These are phyloP conservation scores for Metschnikowia drakensbergensis DNA, from an alignment of 805 yeast species.

Conservation along the genomic window DNA sequence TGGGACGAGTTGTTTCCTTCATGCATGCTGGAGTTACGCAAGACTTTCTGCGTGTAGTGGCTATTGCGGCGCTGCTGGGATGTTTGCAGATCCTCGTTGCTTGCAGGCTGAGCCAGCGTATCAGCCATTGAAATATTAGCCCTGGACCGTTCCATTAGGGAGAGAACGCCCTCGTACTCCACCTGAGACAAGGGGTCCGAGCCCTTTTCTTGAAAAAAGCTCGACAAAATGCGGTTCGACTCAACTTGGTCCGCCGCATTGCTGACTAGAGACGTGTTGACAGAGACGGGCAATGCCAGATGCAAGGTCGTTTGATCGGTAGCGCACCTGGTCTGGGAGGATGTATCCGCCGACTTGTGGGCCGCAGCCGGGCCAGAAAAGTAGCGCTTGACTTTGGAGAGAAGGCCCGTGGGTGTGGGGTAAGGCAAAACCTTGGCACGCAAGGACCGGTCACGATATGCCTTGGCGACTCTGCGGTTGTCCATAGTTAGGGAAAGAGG, in stretches of 20 bases:
- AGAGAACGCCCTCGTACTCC: slow-evolving; percentile 78
- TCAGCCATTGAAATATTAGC: slow-evolving; percentile 14
- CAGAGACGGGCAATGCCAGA: slow-evolving; percentile 3
- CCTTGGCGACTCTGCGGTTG: slow-evolving; percentile 31
- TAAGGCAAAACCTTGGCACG: slow-evolving; percentile 22
- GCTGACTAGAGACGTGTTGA: slow-evolving; percentile 6
- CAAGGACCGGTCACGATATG: slow-evolving; percentile 24
- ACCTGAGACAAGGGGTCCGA: slow-evolving; percentile 65
- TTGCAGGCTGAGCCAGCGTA: slow-evolving; percentile 3
- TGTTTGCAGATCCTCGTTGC: slow-evolving; percentile 6
- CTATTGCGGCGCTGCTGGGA: slow-evolving; percentile 7
- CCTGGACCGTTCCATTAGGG: slow-evolving; percentile 39
- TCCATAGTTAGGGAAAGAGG: slow-evolving; percentile 24
- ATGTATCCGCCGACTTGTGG: background rate
- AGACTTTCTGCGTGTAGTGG: slow-evolving; percentile 28
- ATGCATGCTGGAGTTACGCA: slow-evolving; percentile 24
- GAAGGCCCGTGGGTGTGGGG: slow-evolving; percentile 22
- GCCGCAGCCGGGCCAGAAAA: slow-evolving; percentile 16
- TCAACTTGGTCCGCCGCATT: slow-evolving; percentile 11
- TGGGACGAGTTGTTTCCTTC: slow-evolving; percentile 18
- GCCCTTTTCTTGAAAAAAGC: slow-evolving; percentile 73
- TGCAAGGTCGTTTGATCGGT: slow-evolving; percentile 1
- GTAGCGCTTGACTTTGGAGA: slow-evolving; percentile 28
- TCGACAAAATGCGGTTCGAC: slow-evolving; percentile 57
- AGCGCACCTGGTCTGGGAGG: background rate